phyloP scores from a whole-genome alignment of 2,329 filamentous ascomycete species.

The Neonectria punicea region DNA sequence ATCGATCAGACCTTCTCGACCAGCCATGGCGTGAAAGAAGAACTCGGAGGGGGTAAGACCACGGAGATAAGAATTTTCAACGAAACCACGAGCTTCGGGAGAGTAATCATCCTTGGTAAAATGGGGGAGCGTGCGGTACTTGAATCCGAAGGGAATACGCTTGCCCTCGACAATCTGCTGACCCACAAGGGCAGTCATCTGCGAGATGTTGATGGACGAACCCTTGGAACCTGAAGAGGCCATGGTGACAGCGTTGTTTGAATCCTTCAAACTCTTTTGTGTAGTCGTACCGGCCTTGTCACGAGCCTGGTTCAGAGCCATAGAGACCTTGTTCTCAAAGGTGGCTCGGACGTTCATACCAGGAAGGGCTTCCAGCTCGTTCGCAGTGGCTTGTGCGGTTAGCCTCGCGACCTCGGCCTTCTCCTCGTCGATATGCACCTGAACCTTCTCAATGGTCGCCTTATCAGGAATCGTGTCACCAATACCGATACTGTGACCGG shows the following conservation, averaged over 20 bases:
- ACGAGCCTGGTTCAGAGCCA: constrained; percentile 93
- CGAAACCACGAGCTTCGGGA: constrained; percentile 94
- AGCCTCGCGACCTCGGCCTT: constrained; percentile 84
- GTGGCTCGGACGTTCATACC: constrained; percentile 99
- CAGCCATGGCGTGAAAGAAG: constrained; percentile 99
- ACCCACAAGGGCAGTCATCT: constrained; percentile 98
- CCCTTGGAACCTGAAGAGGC: constrained; percentile 97
- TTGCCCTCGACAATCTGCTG: constrained; percentile 99
- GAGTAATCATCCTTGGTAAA: constrained; percentile 99
- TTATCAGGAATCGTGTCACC: constrained; percentile 96
- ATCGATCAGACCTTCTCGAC: constrained; percentile 99
- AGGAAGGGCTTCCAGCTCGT: constrained; percentile 89
- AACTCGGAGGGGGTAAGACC: constrained; percentile 96
- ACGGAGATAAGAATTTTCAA: constrained; percentile 98
- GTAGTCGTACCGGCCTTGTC: constrained; percentile 95
- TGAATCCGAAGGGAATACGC: constrained; percentile 99
- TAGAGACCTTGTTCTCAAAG: constrained; percentile 96
- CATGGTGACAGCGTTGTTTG: constrained; percentile 98
- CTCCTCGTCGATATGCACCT: constrained; percentile 81
- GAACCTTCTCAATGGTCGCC: constrained; percentile 84
- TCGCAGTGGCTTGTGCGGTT: constrained; percentile 82
- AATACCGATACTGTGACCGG: constrained; percentile 97
- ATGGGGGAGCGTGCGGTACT: constrained; percentile 95
- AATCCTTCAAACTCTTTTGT: constrained; percentile 90
- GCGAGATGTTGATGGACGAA: constrained; percentile 98